phyloP scores from a whole-genome alignment of 352 stramenopile genomes.

The Phytophthora cactorum region DNA sequence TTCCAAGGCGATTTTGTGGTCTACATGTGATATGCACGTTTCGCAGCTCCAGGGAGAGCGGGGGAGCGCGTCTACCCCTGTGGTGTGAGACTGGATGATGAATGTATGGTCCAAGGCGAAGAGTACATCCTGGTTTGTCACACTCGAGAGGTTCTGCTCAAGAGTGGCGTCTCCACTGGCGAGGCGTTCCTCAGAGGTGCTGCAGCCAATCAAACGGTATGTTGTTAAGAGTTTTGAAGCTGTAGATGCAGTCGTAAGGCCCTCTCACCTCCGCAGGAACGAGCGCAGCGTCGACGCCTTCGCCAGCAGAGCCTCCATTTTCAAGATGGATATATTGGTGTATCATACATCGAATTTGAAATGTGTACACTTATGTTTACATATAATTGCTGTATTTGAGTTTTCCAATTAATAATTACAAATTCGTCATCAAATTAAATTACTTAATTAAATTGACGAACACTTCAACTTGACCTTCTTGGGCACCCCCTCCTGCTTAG shows the following conservation, averaged over 20 bases:
- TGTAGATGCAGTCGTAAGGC: neutral
- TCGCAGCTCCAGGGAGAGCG: conserved; percentile 41
- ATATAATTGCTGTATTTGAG: too few species aligned
- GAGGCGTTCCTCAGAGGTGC: conserved; percentile 17
- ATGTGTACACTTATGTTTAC: too few species aligned
- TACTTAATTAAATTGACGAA: too few species aligned
- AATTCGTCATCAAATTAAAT: too few species aligned
- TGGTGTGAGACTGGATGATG: conserved; percentile 26
- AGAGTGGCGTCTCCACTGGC: conserved; percentile 10
- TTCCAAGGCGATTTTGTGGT: neutral
- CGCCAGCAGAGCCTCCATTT: conserved; percentile 45
- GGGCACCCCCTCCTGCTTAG: too few species aligned
- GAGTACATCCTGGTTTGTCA: conserved; percentile 22
- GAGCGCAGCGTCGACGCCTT: conserved; percentile 41
- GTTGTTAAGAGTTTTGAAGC: neutral
- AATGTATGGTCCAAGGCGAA: conserved; percentile 52
- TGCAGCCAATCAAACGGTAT: conserved; percentile 9
- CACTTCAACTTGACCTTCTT: neutral
- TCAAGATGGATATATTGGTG: conserved; percentile 10
- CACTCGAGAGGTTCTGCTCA: conserved; percentile 13
- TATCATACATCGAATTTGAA: neutral
- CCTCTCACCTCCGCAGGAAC: conserved; percentile 45
- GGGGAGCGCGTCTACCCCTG: conserved; percentile 27
- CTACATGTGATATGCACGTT: conserved; percentile 45
- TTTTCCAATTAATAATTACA: too few species aligned